Evolutionary conservation across 768 basidiomycete species (phyloP), one percentile per base, ranked within the genome.

Genomic region (Leccinum subtestaceum): DNA sequence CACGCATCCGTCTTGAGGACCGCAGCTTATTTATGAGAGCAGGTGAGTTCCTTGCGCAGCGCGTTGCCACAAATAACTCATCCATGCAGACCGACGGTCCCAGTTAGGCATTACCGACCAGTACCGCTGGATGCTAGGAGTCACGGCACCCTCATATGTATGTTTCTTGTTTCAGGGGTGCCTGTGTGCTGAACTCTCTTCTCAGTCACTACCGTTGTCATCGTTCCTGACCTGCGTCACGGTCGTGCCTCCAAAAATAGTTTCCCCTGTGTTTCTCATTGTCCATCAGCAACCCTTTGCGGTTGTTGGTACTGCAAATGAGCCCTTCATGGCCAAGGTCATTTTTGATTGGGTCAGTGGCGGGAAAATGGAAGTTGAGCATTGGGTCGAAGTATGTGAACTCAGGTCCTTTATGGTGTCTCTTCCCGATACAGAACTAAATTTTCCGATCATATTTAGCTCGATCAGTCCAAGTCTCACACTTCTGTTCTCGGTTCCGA

Each of bases 301-400:
- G 19, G 69, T 77, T 2, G 67, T 74, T 5, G 71, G 77, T 54
- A 78, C 76, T 17, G 72, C 80, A 17, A 75, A 80, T 57, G 73
- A 70, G 52, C 77, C 81, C 0, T 81, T 81, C 57, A 73, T 81
- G 50, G 80, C 80, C 4, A 70, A 72, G 21, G 64, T 81, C 19
- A 67, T 68, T 1, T 69, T 81, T 34, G 64, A 69, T 38, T 81
- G 78, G 79, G 73, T 66, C 25, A 78, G 78, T 13, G 66, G 68
- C 21, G 74, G 74, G 52, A 83, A 79, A 61, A 74, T 75, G 60
- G 77, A 77, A 49, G 69, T 83, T 17, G 80, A 82, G 9, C 81
- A 83, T 53, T 84, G 81, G 81, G 74, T 83, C 7, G 79, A 83
- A 64, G 82, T 80, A 63, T 57, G 75, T 70, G 23, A 51, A 36